Conservation (phyloP, 2,329 filamentous ascomycete species). For the Aspergillus sp. region DNA sequence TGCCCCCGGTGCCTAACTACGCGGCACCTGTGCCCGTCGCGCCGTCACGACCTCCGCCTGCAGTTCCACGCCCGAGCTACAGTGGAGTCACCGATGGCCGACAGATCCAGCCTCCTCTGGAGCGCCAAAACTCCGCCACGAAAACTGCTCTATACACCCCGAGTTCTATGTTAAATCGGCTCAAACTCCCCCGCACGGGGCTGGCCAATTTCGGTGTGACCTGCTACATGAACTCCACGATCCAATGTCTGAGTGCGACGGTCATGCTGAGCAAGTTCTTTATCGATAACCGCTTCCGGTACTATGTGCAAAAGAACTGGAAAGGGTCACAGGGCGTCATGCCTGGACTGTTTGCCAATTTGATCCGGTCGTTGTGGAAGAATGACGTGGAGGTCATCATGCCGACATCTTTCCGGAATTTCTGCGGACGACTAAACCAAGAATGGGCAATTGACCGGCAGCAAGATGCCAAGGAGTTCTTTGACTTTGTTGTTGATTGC, state of each 20-base stretch:
- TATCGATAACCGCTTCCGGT: conserved; percentile 60
- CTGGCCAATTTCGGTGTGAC: conserved; percentile 77
- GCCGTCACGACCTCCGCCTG: conserved; percentile 65
- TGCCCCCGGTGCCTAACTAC: conserved; percentile 32
- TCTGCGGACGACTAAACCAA: conserved; percentile 63
- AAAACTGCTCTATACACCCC: conserved; percentile 45
- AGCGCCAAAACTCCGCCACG: conserved; percentile 45
- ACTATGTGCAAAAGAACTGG: conserved; percentile 63
- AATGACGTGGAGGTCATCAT: conserved; percentile 51
- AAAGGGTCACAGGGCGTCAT: conserved; percentile 64
- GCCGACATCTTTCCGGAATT: conserved; percentile 63
- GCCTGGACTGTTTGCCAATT: conserved; percentile 60
- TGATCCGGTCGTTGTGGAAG: conserved; percentile 63
- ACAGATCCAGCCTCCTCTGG: conserved; percentile 44
- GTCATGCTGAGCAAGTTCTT: conserved; percentile 62
- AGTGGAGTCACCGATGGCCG: conserved; percentile 71
- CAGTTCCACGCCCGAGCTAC: conserved; percentile 70
- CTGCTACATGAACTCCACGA: conserved; percentile 89
- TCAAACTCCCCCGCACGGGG: conserved; percentile 65
- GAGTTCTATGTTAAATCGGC: conserved; percentile 42
- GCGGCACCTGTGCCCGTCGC: conserved; percentile 54
- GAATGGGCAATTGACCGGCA: conserved; percentile 73
- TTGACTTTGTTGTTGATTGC: conserved; percentile 76
- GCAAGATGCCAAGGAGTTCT: conserved; percentile 90
- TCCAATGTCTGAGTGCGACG: conserved; percentile 80